phyloP scores from a whole-genome alignment of 768 basidiomycete genomes.

The Exsudoporus frostii region DNA sequence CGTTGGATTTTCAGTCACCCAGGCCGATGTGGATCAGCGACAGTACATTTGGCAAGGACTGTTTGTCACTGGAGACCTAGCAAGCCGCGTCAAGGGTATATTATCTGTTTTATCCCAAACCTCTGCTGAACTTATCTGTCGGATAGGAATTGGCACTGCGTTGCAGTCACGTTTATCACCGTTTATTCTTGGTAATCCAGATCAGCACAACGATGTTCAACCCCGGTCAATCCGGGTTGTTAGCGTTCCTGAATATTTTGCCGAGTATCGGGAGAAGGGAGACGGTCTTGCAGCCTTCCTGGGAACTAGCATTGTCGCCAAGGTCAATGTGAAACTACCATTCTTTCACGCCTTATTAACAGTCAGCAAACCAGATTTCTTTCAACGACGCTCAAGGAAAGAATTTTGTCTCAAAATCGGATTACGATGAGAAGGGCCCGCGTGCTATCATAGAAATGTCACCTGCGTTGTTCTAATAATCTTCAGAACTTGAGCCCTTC shows the following conservation, averaged over 20 bases:
- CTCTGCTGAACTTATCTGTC: background rate
- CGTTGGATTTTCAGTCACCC: constrained; percentile 58
- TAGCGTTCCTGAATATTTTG: constrained; percentile 84
- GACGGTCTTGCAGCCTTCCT: constrained; percentile 80
- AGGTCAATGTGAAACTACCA: constrained; percentile 43
- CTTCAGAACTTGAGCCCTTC: background rate
- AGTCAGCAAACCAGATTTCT: constrained; percentile 48
- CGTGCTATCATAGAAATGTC: constrained; percentile 75
- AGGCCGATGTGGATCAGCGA: constrained; percentile 62
- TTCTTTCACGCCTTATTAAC: background rate
- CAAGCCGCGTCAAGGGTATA: constrained; percentile 67
- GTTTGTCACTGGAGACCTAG: constrained; percentile 77
- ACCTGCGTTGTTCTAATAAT: constrained; percentile 65
- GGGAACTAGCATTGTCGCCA: constrained; percentile 81
- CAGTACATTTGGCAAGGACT: constrained; percentile 75
- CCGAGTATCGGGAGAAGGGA: constrained; percentile 84
- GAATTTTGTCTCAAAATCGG: constrained; percentile 76
- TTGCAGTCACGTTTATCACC: constrained; percentile 69
- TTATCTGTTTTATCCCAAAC: background rate
- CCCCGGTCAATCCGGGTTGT: constrained; percentile 61
- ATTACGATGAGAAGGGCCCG: constrained; percentile 72
- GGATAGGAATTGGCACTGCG: constrained; percentile 58
- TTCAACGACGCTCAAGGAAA: constrained; percentile 67
- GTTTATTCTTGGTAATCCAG: constrained; percentile 56
- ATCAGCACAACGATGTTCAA: constrained; percentile 69